These are phyloP conservation scores for Cordyceps cateniannulata DNA, from an alignment of 2,329 filamentous ascomycete species.

Conservation along the genomic window DNA sequence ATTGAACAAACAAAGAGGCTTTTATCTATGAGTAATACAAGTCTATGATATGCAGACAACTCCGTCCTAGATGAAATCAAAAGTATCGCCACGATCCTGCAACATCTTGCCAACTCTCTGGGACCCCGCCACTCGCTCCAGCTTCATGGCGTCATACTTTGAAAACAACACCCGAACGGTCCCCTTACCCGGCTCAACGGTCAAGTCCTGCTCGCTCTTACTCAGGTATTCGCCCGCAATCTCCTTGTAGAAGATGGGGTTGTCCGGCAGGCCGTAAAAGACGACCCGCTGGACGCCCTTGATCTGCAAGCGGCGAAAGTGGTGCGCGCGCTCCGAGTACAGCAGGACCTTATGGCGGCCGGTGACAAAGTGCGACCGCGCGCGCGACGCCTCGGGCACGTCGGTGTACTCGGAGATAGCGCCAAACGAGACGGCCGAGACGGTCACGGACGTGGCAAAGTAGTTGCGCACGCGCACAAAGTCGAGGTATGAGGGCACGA, in stretches of 20 bases:
- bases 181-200: constrained; percentile 51
- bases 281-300: constrained; percentile 77
- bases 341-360: constrained; percentile 78
- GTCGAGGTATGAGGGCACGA: constrained; percentile 89
- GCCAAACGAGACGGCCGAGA: constrained; percentile 53
- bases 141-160: constrained; percentile 79
- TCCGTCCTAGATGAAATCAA: constrained; percentile 75
- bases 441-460: constrained; percentile 65
- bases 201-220: constrained; percentile 50
- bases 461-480: constrained; percentile 91
- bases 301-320: constrained; percentile 84
- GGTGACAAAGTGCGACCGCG: constrained; percentile 78
- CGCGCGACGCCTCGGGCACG: constrained; percentile 70
- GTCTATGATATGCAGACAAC: background rate
- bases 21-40: constrained; percentile 4
- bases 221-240: constrained; percentile 62
- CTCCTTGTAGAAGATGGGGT: constrained; percentile 74
- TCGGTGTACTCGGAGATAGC: constrained; percentile 85
- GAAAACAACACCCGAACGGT: constrained; percentile 65
- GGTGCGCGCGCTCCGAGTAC: constrained; percentile 94
- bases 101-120: constrained; percentile 80
- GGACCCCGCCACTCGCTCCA: constrained; percentile 82
- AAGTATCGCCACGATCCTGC: constrained; percentile 77
- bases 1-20: background rate
- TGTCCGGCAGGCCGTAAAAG: constrained; percentile 87